A percentile compares a stretch with the other conserved stretches of the same genome.
These are phyloP conservation scores for Drechslerella coelobrocha DNA, from an alignment of 2,329 filamentous ascomycete genomes.

Conservation along the genomic window DNA sequence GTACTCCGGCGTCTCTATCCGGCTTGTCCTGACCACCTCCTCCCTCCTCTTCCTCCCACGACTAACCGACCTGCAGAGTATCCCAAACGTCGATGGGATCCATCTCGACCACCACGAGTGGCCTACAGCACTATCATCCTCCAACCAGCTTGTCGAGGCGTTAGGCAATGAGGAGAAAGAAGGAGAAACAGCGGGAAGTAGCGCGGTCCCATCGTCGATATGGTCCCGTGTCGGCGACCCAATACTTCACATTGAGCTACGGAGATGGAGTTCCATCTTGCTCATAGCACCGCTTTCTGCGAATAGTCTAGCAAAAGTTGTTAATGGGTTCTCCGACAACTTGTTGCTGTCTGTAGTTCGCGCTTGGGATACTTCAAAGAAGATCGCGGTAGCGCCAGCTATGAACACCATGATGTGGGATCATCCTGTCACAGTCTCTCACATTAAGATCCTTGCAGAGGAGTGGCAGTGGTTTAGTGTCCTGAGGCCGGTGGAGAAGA, in stretches of 20 bases:
- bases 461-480: slow-evolving; percentile 84
- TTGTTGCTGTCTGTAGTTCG: slow-evolving; percentile 76
- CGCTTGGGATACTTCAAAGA: slow-evolving; percentile 85
- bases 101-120: slow-evolving; percentile 89
- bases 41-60: slow-evolving; percentile 75
- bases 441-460: slow-evolving; percentile 72
- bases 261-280: slow-evolving; percentile 80
- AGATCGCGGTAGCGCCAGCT: slow-evolving; percentile 76
- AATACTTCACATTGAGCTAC: slow-evolving; percentile 89
- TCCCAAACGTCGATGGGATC: slow-evolving; percentile 78
- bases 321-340: slow-evolving; percentile 77
- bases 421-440: slow-evolving; percentile 78
- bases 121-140: slow-evolving; percentile 62
- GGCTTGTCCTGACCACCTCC: slow-evolving; percentile 78
- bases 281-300: slow-evolving; percentile 82
- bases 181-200: not conserved
- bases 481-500: slow-evolving; percentile 74
- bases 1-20: slow-evolving; percentile 73
- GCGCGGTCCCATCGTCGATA: slow-evolving; percentile 17
- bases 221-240: slow-evolving; percentile 59
- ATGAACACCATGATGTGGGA: slow-evolving; percentile 91
- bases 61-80: slow-evolving; percentile 65
- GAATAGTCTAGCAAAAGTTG: slow-evolving; percentile 85
- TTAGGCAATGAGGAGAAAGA: not conserved
- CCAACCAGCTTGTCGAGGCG: not conserved